Evolutionary conservation across 2,329 filamentous ascomycete species (phyloP), one percentile per base, ranked within the genome.

Genomic region (Sporothrix dimorphospora): DNA sequence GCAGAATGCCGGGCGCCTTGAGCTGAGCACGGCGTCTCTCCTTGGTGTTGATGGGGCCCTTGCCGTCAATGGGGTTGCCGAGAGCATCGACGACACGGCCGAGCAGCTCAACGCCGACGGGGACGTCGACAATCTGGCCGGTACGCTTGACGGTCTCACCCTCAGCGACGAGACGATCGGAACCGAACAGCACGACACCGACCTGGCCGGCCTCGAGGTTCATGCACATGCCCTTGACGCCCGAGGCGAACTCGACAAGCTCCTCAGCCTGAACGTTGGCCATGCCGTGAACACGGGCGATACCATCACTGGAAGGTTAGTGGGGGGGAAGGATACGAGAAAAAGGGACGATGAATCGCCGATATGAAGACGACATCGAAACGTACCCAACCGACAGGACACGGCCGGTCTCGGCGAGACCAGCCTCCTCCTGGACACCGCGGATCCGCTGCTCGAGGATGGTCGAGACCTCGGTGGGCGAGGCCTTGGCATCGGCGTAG

Each of bases 151-250:
- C 96, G 78, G 93, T 95, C 90, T 99, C 95, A 83, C 96, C 96
- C 87, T 99, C 96, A 90, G 94, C 96, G 91, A 99, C 96, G 81
- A 98, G 90, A 94, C 96, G 94, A 88, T 99, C 96, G 82, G 96
- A 98, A 91, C 96, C 96, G 90, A 99, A 99, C 82, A 99, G 90
- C 90, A 99, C 96, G 82, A 99, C 94, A 97, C 96, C 96, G 88
- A 99, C 96, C 87, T 98, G 96, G 85, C 96, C 96, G 85, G 96
- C 96, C 89, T 99, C 96, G 87, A 99, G 91, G 93, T 99, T 99
- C 95, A 99, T 98, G 93, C 95, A 98, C 96, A 99, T 99, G 85
- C 96, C 96, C 92, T 98, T 98, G 86, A 98, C 96, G 85, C 96
- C 96, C 78, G 96, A 99, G 81, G 96, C 94, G 89, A 99, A 99